Conservation (phyloP, 345 rosid genomes). For the Salix exigua region DNA sequence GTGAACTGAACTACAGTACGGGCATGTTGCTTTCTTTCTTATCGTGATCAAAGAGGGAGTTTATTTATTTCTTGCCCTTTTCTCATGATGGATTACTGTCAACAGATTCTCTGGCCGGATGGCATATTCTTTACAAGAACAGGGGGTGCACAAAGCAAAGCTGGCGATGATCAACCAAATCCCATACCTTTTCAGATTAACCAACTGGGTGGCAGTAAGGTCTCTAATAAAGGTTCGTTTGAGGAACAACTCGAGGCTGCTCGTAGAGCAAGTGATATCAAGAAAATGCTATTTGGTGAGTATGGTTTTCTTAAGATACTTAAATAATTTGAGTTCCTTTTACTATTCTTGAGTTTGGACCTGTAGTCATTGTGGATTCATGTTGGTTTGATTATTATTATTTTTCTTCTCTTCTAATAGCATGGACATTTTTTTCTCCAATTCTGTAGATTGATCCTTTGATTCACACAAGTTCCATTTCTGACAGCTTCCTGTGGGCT, state of each 20-base stretch:
- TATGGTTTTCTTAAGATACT: not conserved
- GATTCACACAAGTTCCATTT: not conserved
- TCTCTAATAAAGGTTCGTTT: conserved; percentile 52
- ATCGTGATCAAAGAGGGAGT: not conserved
- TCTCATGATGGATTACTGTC: conserved; percentile 1
- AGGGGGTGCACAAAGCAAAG: conserved; percentile 29
- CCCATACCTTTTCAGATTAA: conserved; percentile 37
- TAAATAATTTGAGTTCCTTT: not conserved
- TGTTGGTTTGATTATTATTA: not conserved
- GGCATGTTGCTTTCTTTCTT: not conserved
- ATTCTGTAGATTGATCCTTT: not conserved
- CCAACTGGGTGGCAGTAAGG: conserved; percentile 56
- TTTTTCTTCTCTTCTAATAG: not conserved
- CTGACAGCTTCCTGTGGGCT: not conserved
- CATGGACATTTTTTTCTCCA: not conserved
- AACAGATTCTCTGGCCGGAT: conserved; percentile 85
- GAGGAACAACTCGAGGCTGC: conserved; percentile 83
- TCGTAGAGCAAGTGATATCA: conserved; percentile 78
- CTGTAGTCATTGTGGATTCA: not conserved
- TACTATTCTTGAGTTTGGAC: not conserved
- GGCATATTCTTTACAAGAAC: conserved; percentile 72
- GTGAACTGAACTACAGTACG: not conserved
- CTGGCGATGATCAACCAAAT: conserved; percentile 31
- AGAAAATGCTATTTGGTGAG: conserved; percentile 85
- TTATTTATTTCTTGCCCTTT: conserved; percentile 9